These are phyloP conservation scores for Pseudomonodictys pantanalensis DNA, from an alignment of 495 filamentous ascomycete genomes.

Conservation along the genomic window DNA sequence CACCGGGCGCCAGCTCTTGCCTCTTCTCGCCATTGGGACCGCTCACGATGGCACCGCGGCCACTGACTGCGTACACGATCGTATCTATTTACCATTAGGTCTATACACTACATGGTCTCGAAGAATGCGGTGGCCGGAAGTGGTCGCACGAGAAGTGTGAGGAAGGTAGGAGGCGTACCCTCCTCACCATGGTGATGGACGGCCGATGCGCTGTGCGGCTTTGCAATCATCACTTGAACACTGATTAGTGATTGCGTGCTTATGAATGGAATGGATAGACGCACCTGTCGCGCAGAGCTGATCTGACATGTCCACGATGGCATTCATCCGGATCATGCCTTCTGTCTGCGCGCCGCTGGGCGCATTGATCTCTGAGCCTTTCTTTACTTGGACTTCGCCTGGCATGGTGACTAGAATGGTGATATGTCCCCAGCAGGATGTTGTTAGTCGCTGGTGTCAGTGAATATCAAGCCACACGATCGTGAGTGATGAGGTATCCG, in stretches of 20 bases:
- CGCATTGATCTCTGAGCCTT: conserved; percentile 32
- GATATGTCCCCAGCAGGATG: too few relatives aligned
- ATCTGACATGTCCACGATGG: conserved; percentile 57
- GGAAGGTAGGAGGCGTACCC: conserved; percentile 16
- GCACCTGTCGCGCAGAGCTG: conserved; percentile 49
- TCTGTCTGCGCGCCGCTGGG: conserved; percentile 47
- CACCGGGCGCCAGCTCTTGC: conserved; percentile 55
- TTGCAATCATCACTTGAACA: conserved; percentile 52
- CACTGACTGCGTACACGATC: conserved; percentile 52
- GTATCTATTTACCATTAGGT: conserved; percentile 42
- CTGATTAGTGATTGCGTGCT: conserved; percentile 23
- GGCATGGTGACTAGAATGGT: conserved; percentile 12
- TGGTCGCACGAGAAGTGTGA: background rate
- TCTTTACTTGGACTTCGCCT: conserved; percentile 35
- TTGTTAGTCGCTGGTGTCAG: too few relatives aligned
- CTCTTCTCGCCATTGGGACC: conserved; percentile 45
- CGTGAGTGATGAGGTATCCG: background rate
- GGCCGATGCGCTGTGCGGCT: conserved; percentile 51
- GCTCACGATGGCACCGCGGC: conserved; percentile 50
- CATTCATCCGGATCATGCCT: conserved; percentile 54
- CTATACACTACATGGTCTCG: background rate
- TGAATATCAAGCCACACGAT: too few relatives aligned
- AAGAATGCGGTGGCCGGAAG: background rate
- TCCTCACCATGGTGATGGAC: conserved; percentile 56
- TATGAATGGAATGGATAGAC: background rate